These are phyloP conservation scores for Leptosphaerulina australis DNA, from an alignment of 2,329 filamentous ascomycete genomes.

Conservation along the genomic window DNA sequence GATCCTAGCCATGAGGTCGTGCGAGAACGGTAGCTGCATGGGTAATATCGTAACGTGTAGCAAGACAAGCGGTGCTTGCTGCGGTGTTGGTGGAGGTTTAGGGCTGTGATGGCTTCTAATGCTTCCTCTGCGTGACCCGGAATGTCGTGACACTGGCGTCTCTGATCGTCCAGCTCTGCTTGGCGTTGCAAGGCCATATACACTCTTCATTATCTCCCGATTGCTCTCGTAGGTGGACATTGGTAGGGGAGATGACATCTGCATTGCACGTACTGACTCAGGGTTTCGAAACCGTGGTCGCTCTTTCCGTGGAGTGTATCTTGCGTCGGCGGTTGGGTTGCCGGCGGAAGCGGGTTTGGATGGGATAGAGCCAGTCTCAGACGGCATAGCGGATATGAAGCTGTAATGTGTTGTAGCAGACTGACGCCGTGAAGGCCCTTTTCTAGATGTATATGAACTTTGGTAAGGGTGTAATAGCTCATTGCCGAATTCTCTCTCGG, in stretches of 20 bases:
- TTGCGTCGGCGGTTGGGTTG: slow-evolving; percentile 39
- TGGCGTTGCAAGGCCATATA: slow-evolving; percentile 43
- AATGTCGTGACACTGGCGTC: slow-evolving; percentile 37
- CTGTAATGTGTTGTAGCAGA: slow-evolving; percentile 42
- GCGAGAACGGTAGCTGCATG: slow-evolving; percentile 66
- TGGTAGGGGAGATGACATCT: slow-evolving; percentile 68
- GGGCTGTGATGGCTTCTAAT: slow-evolving; percentile 37
- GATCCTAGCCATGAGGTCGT: slow-evolving; percentile 55
- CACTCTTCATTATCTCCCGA: slow-evolving; percentile 39
- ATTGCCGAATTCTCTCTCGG: slow-evolving; percentile 28
- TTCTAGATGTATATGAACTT: slow-evolving; percentile 42
- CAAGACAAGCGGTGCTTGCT: slow-evolving; percentile 72
- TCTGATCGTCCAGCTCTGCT: slow-evolving; percentile 41
- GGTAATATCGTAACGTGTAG: slow-evolving; percentile 79
- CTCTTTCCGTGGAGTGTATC: slow-evolving; percentile 63
- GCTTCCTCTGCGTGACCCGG: slow-evolving; percentile 37
- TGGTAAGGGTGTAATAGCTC: slow-evolving; percentile 38
- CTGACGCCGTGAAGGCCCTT: slow-evolving; percentile 31
- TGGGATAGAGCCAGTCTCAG: slow-evolving; percentile 44
- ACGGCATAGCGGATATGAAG: slow-evolving; percentile 48
- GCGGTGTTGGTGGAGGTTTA: slow-evolving; percentile 36
- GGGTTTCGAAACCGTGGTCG: slow-evolving; percentile 72
- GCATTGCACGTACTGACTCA: slow-evolving; percentile 71
- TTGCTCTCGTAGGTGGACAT: slow-evolving; percentile 37
- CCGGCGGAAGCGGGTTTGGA: slow-evolving; percentile 38